Evolutionary conservation across 108 stramenopile species (phyloP).

Genomic region (Licmophora abbreviata): DNA sequence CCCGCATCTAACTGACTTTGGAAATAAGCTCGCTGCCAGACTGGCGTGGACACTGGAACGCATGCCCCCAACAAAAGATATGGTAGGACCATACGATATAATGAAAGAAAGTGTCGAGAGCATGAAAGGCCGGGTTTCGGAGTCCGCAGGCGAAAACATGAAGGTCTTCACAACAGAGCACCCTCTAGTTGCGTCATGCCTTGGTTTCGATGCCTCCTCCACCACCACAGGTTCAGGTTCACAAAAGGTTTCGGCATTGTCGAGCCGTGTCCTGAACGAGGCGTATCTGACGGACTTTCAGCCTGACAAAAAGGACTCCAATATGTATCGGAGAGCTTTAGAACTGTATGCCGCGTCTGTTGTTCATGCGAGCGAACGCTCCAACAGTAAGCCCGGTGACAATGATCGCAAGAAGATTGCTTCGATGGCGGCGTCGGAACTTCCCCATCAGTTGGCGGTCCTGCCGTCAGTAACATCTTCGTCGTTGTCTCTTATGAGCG

Average conservation of each 20-base stretch:
- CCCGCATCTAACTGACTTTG: constrained; percentile 41
- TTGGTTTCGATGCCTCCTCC: constrained; percentile 32
- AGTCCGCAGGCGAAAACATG: constrained; percentile 9
- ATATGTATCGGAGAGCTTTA: constrained; percentile 50
- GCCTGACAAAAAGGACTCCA: constrained; percentile 13
- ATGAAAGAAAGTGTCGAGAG: constrained; percentile 41
- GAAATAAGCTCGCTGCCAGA: constrained; percentile 50
- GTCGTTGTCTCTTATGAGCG: constrained; percentile 45
- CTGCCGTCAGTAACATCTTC: constrained; percentile 46
- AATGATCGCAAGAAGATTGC: constrained; percentile 52
- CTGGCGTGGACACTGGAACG: constrained; percentile 65
- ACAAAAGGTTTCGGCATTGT: background rate
- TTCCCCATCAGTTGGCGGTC: constrained; percentile 44
- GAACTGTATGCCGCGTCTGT: constrained; percentile 53
- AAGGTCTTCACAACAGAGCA: constrained; percentile 34
- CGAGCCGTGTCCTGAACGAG: constrained; percentile 52
- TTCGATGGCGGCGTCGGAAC: constrained; percentile 23
- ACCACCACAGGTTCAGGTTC: constrained; percentile 1
- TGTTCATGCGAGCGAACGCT: constrained; percentile 44
- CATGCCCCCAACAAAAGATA: constrained; percentile 27
- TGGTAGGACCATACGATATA: constrained; percentile 33
- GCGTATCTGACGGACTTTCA: constrained; percentile 40
- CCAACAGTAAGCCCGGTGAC: constrained; percentile 61
- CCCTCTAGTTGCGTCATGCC: constrained; percentile 66
- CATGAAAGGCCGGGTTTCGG: constrained; percentile 11